These are phyloP conservation scores for Suillus sp. DNA, from an alignment of 768 basidiomycete genomes.

Conservation along the genomic window DNA sequence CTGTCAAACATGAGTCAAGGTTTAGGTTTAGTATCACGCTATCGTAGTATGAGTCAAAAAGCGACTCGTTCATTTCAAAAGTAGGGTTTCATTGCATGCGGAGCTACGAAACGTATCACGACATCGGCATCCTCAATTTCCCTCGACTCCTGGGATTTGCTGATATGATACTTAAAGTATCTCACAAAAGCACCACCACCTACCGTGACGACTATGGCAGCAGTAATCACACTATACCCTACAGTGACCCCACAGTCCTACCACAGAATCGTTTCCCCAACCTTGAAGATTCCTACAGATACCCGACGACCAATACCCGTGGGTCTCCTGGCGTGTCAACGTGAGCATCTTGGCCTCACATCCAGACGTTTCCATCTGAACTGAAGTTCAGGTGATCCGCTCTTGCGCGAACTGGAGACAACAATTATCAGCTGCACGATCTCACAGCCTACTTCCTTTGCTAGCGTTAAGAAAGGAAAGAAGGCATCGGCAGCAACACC, in stretches of 20 bases:
- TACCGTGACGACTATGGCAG: slow-evolving; percentile 24
- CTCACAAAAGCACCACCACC: not conserved
- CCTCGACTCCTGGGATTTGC: slow-evolving; percentile 7
- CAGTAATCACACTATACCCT: slow-evolving; percentile 47
- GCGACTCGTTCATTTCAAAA: not conserved
- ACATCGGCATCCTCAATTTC: not conserved
- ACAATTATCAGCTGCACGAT: slow-evolving; percentile 53
- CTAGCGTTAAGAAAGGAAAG: slow-evolving; percentile 51
- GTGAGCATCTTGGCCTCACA: slow-evolving; percentile 38
- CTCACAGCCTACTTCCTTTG: slow-evolving; percentile 44
- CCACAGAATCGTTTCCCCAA: slow-evolving; percentile 63
- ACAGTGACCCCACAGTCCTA: slow-evolving; percentile 56
- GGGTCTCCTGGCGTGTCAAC: slow-evolving; percentile 79
- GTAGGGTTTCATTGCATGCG: not conserved
- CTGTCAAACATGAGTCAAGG: not conserved
- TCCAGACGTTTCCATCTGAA: slow-evolving; percentile 9
- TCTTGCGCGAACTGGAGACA: slow-evolving; percentile 60
- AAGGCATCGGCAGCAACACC: slow-evolving; percentile 53
- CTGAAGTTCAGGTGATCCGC: slow-evolving; percentile 61
- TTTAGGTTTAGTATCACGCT: not conserved
- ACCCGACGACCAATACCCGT: slow-evolving; percentile 60
- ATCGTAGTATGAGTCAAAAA: not conserved
- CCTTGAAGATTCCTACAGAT: slow-evolving; percentile 56
- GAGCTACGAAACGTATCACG: not conserved
- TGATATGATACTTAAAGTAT: not conserved